Evolutionary conservation across 2,329 filamentous ascomycete species (phyloP), one percentile per base, ranked within the genome.

Genomic region (Parafenestella ontariensis): DNA sequence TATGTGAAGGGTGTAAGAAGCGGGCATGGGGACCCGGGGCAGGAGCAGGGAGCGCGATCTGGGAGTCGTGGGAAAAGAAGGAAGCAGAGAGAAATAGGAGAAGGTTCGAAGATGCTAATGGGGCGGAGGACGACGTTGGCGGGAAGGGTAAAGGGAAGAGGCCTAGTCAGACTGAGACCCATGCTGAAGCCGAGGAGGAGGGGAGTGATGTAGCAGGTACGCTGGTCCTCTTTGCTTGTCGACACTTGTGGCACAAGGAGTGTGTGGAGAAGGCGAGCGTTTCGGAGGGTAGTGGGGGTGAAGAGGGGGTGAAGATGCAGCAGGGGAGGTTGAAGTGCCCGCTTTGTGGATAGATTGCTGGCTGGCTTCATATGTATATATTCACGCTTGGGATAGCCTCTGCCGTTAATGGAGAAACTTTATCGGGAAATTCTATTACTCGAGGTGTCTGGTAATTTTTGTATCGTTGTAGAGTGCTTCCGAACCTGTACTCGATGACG

Each of bases 1-100:
- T 89, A 0, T 99, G 96, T 71, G 94, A 97, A 75, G 88, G 87
- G 1, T 99, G 96, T 65, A 88, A 88, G 43, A 85, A 85, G 43
- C 83, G 93, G 6, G 85, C 92, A 1, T 99, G 95, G 94, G 96
- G 95, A 0, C 92, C 93, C 0, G 93, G 92, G 0, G 88, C 92
- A 0, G 89, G 90, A 0, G 84, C 92, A 0, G 89, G 90, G 0
- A 84, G 86, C 0, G 84, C 87, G 33, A 84, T 96, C 1, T 96
- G 92, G 81, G 87, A 90, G 46, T 88, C 88, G 0, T 98, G 92
- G 92, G 87, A 95, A 73, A 82, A 84, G 50, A 77, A 78, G 54
- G 75, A 76, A 37, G 76, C 58, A 59, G 74, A 72, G 54, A 67
- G 66, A 68, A 65, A 62, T 39, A 78, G 70, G 2, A 88, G 87